Percentiles rank a stretch among this genome's conserved stretches.
phyloP scores from a whole-genome alignment of 2,329 filamentous ascomycete genomes.

The Metarhizium robertsii region DNA sequence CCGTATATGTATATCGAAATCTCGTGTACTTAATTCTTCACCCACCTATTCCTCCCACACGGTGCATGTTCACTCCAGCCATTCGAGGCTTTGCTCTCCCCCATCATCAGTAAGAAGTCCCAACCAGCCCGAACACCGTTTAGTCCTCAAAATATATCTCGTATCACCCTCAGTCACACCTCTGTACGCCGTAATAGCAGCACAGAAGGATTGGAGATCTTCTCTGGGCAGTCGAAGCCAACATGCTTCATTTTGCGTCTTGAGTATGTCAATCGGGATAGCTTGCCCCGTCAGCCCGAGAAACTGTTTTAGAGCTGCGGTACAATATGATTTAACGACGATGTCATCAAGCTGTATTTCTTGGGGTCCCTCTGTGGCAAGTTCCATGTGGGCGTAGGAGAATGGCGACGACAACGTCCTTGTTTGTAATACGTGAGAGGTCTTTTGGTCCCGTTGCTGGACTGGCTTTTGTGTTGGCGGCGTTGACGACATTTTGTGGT shows the following conservation, averaged over 20 bases:
- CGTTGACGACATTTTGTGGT: background rate
- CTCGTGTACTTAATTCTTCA: background rate
- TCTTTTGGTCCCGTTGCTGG: constrained; percentile 22
- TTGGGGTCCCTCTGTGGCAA: constrained; percentile 24
- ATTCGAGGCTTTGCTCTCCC: constrained; percentile 20
- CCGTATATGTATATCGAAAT: constrained; percentile 5
- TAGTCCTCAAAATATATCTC: constrained; percentile 44
- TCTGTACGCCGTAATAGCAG: constrained; percentile 57
- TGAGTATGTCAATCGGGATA: constrained; percentile 62
- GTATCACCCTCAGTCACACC: constrained; percentile 32
- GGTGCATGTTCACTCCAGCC: constrained; percentile 36
- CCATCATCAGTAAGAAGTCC: constrained; percentile 45
- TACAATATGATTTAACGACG: constrained; percentile 53
- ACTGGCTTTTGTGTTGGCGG: background rate
- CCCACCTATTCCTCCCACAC: constrained; percentile 9
- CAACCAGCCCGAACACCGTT: constrained; percentile 54
- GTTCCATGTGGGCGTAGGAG: constrained; percentile 48
- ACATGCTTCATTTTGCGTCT: constrained; percentile 42
- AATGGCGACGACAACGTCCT: constrained; percentile 44
- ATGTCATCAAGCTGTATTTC: constrained; percentile 44
- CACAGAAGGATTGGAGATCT: constrained; percentile 51
- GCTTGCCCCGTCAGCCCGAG: constrained; percentile 59
- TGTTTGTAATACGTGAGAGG: constrained; percentile 39
- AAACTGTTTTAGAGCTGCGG: constrained; percentile 55
- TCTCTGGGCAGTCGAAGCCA: constrained; percentile 57